Conservation (phyloP, 228 moss, liverwort and hornwort species). For the Sphagnum fallax region DNA sequence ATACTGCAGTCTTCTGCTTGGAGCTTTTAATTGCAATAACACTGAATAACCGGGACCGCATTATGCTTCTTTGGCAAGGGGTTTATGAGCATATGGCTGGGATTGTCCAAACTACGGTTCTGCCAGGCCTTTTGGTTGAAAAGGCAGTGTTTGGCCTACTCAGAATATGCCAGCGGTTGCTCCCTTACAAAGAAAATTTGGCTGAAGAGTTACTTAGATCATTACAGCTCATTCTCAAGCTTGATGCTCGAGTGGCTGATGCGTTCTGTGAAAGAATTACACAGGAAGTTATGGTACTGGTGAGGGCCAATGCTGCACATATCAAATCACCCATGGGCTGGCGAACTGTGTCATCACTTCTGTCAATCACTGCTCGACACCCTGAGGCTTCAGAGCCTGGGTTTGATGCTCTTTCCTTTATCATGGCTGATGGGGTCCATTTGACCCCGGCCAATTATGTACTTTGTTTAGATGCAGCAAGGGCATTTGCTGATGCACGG, state of each 20-base stretch:
- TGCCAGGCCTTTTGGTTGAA: slow-evolving; percentile 83
- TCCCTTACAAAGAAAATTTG: slow-evolving; percentile 96
- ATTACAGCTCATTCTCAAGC: slow-evolving; percentile 93
- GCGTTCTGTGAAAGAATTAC: slow-evolving; percentile 98
- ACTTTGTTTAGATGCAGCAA: slow-evolving; percentile 93
- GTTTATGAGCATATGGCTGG: slow-evolving; percentile 99
- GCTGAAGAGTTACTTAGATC: slow-evolving; percentile 96
- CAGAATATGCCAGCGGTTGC: slow-evolving; percentile 89
- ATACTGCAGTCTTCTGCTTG: slow-evolving; percentile 96
- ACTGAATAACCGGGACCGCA: slow-evolving; percentile 92
- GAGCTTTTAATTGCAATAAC: slow-evolving; percentile 94
- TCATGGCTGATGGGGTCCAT: slow-evolving; percentile 96
- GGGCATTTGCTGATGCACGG: slow-evolving; percentile 95
- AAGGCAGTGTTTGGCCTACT: slow-evolving; percentile 96
- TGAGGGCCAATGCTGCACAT: slow-evolving; percentile 92
- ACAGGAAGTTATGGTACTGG: slow-evolving; percentile 94
- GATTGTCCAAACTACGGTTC: slow-evolving; percentile 83
- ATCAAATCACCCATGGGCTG: slow-evolving; percentile 98
- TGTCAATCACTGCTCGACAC: slow-evolving; percentile 92
- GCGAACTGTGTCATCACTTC: slow-evolving; percentile 91
- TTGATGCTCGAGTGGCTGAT: slow-evolving; percentile 97
- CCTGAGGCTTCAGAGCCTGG: slow-evolving; percentile 96
- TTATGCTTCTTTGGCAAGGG: slow-evolving; percentile 98
- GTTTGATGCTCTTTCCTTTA: slow-evolving; percentile 94
- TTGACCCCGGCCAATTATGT: slow-evolving; percentile 93